phyloP scores from a whole-genome alignment of 1,139 yeast genomes.

The Hyphopichia fennica region DNA sequence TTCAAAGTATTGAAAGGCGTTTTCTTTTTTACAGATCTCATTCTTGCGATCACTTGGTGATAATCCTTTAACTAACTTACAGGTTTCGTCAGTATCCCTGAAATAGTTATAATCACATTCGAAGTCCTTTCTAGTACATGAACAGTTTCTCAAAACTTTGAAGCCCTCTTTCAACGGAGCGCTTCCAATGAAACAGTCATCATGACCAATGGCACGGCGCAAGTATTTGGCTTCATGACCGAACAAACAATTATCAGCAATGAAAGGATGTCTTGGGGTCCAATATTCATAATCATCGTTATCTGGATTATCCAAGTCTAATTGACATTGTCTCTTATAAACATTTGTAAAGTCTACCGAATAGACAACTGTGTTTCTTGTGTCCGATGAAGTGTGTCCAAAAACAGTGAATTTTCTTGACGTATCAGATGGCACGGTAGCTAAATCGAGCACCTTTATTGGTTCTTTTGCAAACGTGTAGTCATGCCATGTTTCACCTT shows the following conservation, averaged over 20 bases:
- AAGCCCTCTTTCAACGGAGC: constrained; percentile 68
- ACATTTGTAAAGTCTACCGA: constrained; percentile 73
- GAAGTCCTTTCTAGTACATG: constrained; percentile 83
- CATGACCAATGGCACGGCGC: constrained; percentile 60
- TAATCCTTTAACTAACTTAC: constrained; percentile 75
- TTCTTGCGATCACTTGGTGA: constrained; percentile 62
- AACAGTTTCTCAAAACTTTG: constrained; percentile 63
- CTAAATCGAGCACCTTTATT: constrained; percentile 65
- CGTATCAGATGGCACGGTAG: constrained; percentile 90
- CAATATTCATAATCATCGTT: constrained; percentile 80
- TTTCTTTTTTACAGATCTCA: constrained; percentile 57
- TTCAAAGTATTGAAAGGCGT: constrained; percentile 54
- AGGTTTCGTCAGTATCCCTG: constrained; percentile 76
- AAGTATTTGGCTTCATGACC: constrained; percentile 84
- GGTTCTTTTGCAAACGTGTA: constrained; percentile 60
- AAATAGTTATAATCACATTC: constrained; percentile 91
- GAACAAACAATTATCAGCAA: constrained; percentile 69
- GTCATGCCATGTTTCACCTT: constrained; percentile 75
- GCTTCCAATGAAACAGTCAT: constrained; percentile 79
- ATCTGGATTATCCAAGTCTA: constrained; percentile 59
- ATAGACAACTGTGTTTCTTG: constrained; percentile 28
- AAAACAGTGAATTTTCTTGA: constrained; percentile 63
- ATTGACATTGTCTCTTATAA: constrained; percentile 66
- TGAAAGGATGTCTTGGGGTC: constrained; percentile 72
- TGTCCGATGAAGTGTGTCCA: constrained; percentile 16